Evolutionary conservation across 2,329 filamentous ascomycete genomes (phyloP), one percentile per base, ranked within the genome.

Genomic region (Trichoderma sp.): DNA sequence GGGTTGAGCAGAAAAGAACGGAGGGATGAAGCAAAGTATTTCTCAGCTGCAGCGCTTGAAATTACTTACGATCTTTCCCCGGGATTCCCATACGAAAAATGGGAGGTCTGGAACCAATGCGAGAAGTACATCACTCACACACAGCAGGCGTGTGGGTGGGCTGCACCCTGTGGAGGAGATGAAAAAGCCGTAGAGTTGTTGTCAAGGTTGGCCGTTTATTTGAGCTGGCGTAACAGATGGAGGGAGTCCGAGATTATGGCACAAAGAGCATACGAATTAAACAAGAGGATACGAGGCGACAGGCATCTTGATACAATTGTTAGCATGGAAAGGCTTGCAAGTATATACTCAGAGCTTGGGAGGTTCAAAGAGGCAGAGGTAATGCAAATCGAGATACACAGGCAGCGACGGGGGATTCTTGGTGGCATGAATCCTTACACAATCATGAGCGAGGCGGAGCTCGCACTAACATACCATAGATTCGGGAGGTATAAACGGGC

Each of bases 351-450:
- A 7, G 1, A 1, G 5, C 64, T 57, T 28, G 5, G 8, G 5
- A 30, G 21, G 18, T 18, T 4, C 3, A 6, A 11, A n/a, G 64
- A 68, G 71, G 74, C 72, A n/a, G 74, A 75, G 63, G 26, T 56
- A 67, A 74, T 18, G 4, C 24, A 24, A 24, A 24, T 24, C 24
- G 24, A 24, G 24, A 2, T 24, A 2, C 3, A 24, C 24, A 24
- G 24, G 24, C 3, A 2, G 24, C 24, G 3, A 3, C 24, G 24
- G 24, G 24, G 3, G 2, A 24, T 2, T 2, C 3, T 24, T 24
- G 24, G 24, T 24, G 24, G 3, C 24, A 24, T 2, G 24, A 24
- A 24, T 24, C 24, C 24, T 24, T 2, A 3, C 2, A 24, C 24
- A 2, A 24, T 24, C 24, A 24, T 24, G 24, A 24, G 24, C 24